These are phyloP conservation scores for Allomyces macrogynus DNA, from an alignment of 192 early-diverging fungal genomes.

Conservation along the genomic window DNA sequence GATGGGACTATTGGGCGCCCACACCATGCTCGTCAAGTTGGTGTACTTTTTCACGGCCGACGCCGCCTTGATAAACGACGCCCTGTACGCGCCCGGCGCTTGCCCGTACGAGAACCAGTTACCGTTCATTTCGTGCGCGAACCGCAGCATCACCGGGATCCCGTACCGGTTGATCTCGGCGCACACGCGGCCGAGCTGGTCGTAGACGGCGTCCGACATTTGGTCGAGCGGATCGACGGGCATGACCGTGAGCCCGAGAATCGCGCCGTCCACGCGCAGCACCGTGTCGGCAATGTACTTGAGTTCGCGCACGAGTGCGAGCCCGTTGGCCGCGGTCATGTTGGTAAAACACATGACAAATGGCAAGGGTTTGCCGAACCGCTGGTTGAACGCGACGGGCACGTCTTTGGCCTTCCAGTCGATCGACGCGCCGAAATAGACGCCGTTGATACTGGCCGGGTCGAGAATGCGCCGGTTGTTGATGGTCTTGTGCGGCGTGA, in stretches of 20 bases:
- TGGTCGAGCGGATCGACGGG: neutral
- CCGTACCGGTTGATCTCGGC: neutral
- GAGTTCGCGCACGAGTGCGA: neutral
- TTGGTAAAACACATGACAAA: too few relatives aligned
- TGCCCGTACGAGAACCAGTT: constrained; percentile 7
- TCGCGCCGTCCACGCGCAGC: neutral
- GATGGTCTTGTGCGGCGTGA: too few relatives aligned
- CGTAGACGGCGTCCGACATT: neutral
- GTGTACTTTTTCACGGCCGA: neutral
- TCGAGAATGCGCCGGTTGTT: too few relatives aligned
- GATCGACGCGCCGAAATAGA: constrained; percentile 14
- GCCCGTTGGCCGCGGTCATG: too few relatives aligned
- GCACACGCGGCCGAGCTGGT: neutral
- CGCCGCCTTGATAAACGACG: neutral
- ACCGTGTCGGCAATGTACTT: neutral
- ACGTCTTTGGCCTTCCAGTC: constrained; percentile 10
- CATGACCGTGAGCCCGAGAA: neutral
- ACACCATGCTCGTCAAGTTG: constrained; percentile 4
- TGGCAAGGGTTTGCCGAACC: neutral
- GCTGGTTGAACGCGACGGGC: neutral
- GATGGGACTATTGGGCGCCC: neutral
- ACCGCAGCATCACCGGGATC: constrained; percentile 4
- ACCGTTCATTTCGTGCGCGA: constrained; percentile 10
- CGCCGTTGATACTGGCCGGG: neutral
- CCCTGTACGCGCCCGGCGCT: neutral